Percentiles rank a stretch among this genome's conserved stretches.
These are phyloP conservation scores for Closterium sp. DNA, from an alignment of 139 green algal genomes.

Conservation along the genomic window DNA sequence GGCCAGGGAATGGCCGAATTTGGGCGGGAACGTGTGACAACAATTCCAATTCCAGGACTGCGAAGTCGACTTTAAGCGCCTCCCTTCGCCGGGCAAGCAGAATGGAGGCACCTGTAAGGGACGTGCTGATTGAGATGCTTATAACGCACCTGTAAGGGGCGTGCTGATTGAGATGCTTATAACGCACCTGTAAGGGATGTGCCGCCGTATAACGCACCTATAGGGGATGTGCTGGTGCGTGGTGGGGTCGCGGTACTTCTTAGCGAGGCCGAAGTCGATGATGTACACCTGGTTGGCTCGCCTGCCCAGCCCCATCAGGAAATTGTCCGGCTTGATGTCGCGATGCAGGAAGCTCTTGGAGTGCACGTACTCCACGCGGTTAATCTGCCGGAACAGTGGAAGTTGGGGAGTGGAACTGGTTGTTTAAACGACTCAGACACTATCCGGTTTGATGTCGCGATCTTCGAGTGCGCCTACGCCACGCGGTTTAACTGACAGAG, in stretches of 20 bases:
- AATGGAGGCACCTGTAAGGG: background rate
- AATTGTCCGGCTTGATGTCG: conserved; percentile 99
- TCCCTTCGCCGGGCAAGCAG: background rate
- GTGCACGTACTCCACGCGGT: conserved; percentile 96
- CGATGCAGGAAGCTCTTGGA: conserved; percentile 97
- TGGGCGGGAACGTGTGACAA: background rate
- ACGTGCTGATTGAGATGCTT: too few relatives aligned
- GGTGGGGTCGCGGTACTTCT: conserved; percentile 99
- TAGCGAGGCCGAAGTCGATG: conserved; percentile 99
- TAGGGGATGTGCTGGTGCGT: conserved; percentile 99
- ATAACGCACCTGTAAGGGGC: conserved; percentile 21
- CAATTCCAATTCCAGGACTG: background rate
- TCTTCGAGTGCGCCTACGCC: conserved; percentile 96
- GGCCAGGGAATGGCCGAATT: background rate
- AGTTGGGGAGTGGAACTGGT: too few relatives aligned
- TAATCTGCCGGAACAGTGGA: conserved; percentile 34
- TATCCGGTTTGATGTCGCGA: conserved; percentile 98
- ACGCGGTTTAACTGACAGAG: conserved; percentile 72
- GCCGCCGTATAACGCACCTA: conserved; percentile 22
- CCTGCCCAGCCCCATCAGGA: conserved; percentile 83
- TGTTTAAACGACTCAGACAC: too few relatives aligned
- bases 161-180: too few relatives aligned
- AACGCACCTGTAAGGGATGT: too few relatives aligned
- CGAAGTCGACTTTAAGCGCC: background rate
- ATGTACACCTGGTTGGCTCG: conserved; percentile 98